phyloP scores from a whole-genome alignment of 352 stramenopile genomes.

The Saprolegnia parasitica region DNA sequence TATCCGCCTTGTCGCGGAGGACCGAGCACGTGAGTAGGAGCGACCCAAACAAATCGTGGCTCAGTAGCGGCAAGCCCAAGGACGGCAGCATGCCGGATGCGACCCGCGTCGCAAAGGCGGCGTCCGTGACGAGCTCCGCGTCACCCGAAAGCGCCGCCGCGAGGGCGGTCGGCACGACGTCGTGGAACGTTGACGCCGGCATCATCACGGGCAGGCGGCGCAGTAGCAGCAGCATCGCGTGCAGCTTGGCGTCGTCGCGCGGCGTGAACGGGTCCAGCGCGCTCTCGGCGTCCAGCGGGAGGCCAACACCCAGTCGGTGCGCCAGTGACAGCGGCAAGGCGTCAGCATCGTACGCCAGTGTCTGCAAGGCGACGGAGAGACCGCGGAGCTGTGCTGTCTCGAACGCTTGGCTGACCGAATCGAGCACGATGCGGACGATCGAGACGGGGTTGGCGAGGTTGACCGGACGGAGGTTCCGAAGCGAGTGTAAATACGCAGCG shows the following conservation, averaged over 20 bases:
- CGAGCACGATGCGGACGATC: not conserved
- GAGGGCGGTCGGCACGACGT: not conserved
- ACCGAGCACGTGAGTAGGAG: conserved; percentile 73
- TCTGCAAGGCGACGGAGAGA: not conserved
- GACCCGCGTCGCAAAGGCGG: not conserved
- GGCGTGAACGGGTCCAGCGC: conserved; percentile 66
- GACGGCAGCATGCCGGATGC: conserved; percentile 14
- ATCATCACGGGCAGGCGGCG: conserved; percentile 34
- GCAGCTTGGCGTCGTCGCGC: conserved; percentile 75
- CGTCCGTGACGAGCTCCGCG: not conserved
- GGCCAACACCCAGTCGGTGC: not conserved
- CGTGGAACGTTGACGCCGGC: not conserved
- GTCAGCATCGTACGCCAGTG: not conserved
- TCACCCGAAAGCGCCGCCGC: not conserved
- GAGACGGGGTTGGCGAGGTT: not conserved
- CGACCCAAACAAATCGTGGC: conserved; percentile 66
- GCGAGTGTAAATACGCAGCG: not conserved
- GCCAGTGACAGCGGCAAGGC: not conserved
- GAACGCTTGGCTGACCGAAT: conserved; percentile 1
- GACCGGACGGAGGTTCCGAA: not conserved
- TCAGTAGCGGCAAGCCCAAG: conserved; percentile 54
- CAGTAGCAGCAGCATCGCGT: conserved; percentile 59
- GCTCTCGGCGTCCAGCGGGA: conserved; percentile 32
- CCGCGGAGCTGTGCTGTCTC: conserved; percentile 4
- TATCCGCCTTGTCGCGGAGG: conserved; percentile 69